Evolutionary conservation across 257 asterid genomes (phyloP).

Genomic region (Plantago elongata): DNA sequence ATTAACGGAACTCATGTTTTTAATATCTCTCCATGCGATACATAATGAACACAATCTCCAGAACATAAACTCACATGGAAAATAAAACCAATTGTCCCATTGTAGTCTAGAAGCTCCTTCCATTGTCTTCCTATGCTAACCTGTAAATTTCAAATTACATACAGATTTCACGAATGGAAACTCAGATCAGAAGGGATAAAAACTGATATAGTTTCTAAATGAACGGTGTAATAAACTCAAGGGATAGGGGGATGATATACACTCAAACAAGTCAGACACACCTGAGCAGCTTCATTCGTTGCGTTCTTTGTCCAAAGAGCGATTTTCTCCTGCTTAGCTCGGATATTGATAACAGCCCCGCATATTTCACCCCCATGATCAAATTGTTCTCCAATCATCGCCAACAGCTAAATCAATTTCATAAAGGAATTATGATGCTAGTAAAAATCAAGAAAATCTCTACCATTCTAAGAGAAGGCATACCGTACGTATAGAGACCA

Average conservation of each 20-base stretch:
- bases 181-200: background rate
- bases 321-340: conserved; percentile 68
- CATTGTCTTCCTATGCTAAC: conserved; percentile 83
- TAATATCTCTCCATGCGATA: background rate
- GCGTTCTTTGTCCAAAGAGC: conserved; percentile 95
- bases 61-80: conserved; percentile 49
- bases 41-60: background rate
- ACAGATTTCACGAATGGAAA: background rate
- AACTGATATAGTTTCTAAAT: background rate
- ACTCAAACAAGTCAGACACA: conserved; percentile 28
- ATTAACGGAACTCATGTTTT: conserved; percentile 11
- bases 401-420: conserved; percentile 55
- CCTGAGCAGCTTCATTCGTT: conserved; percentile 92
- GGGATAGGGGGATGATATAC: background rate
- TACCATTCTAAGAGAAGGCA: background rate
- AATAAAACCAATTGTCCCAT: conserved; percentile 66
- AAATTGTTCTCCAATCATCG: conserved; percentile 97
- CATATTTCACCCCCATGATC: conserved; percentile 93
- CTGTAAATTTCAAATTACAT: conserved; percentile 36
- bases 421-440: conserved; percentile 1
- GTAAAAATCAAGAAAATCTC: conserved; percentile 1
- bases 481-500: too few relatives aligned
- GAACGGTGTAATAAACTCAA: background rate
- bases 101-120: conserved; percentile 85
- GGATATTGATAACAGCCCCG: conserved; percentile 90